Percentiles rank a stretch among this genome's conserved stretches.
These are phyloP conservation scores for Fusarium sp. DNA, from an alignment of 2,329 filamentous ascomycete species.

Conservation along the genomic window DNA sequence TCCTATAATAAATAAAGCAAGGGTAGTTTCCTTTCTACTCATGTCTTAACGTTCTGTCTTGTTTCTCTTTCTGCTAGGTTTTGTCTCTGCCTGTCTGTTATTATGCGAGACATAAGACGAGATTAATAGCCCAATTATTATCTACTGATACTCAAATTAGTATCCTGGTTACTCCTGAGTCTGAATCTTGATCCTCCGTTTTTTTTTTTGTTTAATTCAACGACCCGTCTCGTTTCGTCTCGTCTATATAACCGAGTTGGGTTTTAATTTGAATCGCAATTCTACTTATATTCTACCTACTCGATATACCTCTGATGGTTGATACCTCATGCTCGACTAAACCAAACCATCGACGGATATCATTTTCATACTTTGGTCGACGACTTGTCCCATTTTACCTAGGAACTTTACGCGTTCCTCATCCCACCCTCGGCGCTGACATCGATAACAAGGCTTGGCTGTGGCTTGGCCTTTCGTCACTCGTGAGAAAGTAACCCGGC, in stretches of 20 bases:
- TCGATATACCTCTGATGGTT: not conserved
- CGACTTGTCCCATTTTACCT: constrained; percentile 10
- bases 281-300: not conserved
- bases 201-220: constrained; percentile 27
- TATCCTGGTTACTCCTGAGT: constrained; percentile 32
- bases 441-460: constrained; percentile 37
- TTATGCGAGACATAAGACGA: constrained; percentile 30
- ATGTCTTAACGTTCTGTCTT: constrained; percentile 2
- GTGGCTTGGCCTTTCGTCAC: constrained; percentile 36
- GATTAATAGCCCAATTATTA: constrained; percentile 23
- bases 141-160: constrained; percentile 30
- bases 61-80: constrained; percentile 15
- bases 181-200: constrained; percentile 2
- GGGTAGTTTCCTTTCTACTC: not conserved
- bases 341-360: constrained; percentile 3
- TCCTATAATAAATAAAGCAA: not conserved
- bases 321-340: not conserved
- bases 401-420: constrained; percentile 18
- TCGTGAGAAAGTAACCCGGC: constrained; percentile 1
- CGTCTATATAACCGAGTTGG: constrained; percentile 13
- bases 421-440: constrained; percentile 40
- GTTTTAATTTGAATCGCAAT: constrained; percentile 5
- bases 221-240: constrained; percentile 20
- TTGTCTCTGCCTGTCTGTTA: not conserved
- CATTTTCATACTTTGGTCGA: constrained; percentile 7